Evolutionary conservation across 139 green algal species (phyloP), one percentile per base, ranked within the genome.

Genomic region (Ettlia oleoabundans): DNA sequence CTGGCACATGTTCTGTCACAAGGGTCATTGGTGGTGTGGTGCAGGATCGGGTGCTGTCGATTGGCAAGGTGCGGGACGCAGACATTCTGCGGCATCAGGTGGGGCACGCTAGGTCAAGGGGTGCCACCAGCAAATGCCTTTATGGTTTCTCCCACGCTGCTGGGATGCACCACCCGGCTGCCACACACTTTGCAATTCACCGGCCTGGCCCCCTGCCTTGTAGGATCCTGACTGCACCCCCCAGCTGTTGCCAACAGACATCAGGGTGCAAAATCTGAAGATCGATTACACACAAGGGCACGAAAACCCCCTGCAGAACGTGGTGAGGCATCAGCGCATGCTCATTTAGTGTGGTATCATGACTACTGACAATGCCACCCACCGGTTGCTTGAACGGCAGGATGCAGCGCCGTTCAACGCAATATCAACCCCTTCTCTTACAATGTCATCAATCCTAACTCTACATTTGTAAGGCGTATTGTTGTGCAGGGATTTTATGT

Each of bases 191-290:
- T 4, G 13, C 32, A 28, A 4, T 33, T 43, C 22, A 10, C 4
- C 63, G 3, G 41, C n/a, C 63, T 9, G 9, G 5, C 10, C 35
- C 7, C 4, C 33, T 58, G 13, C 9, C 24, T 8, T n/a, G 33
- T 52, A 80, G 73, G 73, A 80, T 8, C 8, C 51, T 1, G 35
- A 42, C 2, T n/a, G 42, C 43, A 75, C 66, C 47, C 82, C 77
- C 51, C 18, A 47, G 35, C 84, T 92, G 13, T 30, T 22, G 8
- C n/a, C 72, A 4, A 38, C 22, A 0, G 86, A 92, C 63, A 51
- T 92, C 7, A 55, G 72, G 4, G 66, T 88, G 35, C 84, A 90
- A 58, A 90, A 89, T 28, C 74, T 89, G 78, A 85, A 81, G 61
- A 89, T 92, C 19, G 88, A 92, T 63, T 85, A 53, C 62, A 81